phyloP scores from a whole-genome alignment of 495 filamentous ascomycete species.

The Penicillium fimorum region DNA sequence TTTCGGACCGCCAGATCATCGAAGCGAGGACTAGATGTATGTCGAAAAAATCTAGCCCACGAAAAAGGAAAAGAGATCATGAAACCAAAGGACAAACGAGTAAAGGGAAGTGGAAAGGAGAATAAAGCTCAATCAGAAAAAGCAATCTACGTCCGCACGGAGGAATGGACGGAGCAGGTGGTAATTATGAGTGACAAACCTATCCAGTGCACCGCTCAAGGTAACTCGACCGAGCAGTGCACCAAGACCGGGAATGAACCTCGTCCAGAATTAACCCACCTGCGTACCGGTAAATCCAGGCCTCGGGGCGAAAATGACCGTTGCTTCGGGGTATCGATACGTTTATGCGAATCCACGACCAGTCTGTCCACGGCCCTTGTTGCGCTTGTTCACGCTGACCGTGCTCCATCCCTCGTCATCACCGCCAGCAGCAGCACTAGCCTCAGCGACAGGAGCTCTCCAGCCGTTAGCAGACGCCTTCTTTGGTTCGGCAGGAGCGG shows the following conservation, averaged over 20 bases:
- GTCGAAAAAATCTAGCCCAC: constrained; percentile 35
- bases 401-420: constrained; percentile 81
- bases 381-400: constrained; percentile 56
- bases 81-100: constrained; percentile 21
- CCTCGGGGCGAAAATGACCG: constrained; percentile 25
- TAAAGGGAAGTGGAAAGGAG: constrained; percentile 17
- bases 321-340: constrained; percentile 42
- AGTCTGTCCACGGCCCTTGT: constrained; percentile 50
- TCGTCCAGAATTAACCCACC: constrained; percentile 10
- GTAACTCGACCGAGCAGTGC: not conserved
- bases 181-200: constrained; percentile 20
- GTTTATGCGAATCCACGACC: constrained; percentile 51
- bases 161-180: constrained; percentile 12
- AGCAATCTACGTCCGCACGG: constrained; percentile 20
- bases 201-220: not conserved
- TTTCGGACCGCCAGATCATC: constrained; percentile 46
- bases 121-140: constrained; percentile 20
- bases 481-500: constrained; percentile 35
- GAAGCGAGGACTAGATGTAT: constrained; percentile 39
- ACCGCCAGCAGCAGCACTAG: constrained; percentile 32
- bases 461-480: constrained; percentile 43
- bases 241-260: constrained; percentile 1
- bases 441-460: constrained; percentile 37
- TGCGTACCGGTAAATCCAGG: constrained; percentile 9
- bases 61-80: constrained; percentile 28